Conservation (phyloP, 1,284 basidiomycete species). For the Sporisorium iseilematis-ciliati region DNA sequence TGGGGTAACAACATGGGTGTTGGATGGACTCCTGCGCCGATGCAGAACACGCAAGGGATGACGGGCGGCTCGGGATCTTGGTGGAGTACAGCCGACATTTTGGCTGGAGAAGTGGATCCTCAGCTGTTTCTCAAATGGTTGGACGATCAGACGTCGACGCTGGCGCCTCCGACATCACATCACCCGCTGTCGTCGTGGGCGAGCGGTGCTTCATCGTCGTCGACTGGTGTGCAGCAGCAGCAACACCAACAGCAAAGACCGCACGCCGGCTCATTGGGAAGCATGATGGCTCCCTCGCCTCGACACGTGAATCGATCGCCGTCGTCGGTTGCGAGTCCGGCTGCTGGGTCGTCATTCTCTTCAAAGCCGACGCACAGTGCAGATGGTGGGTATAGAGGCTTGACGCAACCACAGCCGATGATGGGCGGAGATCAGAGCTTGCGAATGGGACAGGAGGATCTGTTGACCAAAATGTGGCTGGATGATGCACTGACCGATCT, state of each 20-base stretch:
- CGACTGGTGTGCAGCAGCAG: constrained; percentile 1
- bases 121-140: constrained; percentile 51
- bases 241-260: constrained; percentile 9
- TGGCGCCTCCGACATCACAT: constrained; percentile 43
- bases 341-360: constrained; percentile 11
- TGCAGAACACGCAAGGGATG: constrained; percentile 12
- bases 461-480: constrained; percentile 51
- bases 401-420: constrained; percentile 8
- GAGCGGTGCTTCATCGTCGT: constrained; percentile 8
- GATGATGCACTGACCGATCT: constrained; percentile 49
- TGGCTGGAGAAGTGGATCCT: constrained; percentile 52
- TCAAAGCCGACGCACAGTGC: not conserved
- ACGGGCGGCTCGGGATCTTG: constrained; percentile 36
- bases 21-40: constrained; percentile 14
- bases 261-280: constrained; percentile 17
- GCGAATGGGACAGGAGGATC: constrained; percentile 31
- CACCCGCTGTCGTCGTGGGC: constrained; percentile 47
- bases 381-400: not conserved
- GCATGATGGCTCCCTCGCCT: constrained; percentile 11
- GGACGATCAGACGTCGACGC: constrained; percentile 46
- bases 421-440: not conserved
- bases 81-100: constrained; percentile 52
- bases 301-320: constrained; percentile 16
- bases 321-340: constrained; percentile 18
- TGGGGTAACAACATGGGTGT: constrained; percentile 8